Evolutionary conservation across 495 filamentous ascomycete species (phyloP).

Genomic region (Xylaria bambusicola): DNA sequence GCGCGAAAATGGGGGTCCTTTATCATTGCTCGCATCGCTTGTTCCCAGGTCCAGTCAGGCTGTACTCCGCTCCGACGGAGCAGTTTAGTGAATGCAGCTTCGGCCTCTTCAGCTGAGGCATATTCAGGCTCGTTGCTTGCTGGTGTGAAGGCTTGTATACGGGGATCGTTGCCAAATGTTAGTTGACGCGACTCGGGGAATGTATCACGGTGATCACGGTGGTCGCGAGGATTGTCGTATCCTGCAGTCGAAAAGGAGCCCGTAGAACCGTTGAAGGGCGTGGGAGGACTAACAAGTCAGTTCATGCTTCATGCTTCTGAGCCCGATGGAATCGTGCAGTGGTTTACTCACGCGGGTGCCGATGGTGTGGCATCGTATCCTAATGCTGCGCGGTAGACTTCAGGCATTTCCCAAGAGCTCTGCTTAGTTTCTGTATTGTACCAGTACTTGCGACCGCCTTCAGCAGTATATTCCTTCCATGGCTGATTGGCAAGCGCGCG

Average conservation of each 20-base stretch:
- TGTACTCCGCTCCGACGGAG: slow-evolving; percentile 82
- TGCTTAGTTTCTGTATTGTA: slow-evolving; percentile 86
- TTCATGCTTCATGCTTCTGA: neutral
- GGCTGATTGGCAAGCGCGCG: slow-evolving; percentile 79
- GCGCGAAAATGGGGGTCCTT: slow-evolving; percentile 93
- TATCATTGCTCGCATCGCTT: slow-evolving; percentile 84
- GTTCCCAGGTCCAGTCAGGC: slow-evolving; percentile 90
- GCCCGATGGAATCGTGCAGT: neutral
- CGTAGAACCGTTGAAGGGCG: slow-evolving; percentile 68
- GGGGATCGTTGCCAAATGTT: slow-evolving; percentile 66
- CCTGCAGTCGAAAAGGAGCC: slow-evolving; percentile 47
- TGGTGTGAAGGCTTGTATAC: slow-evolving; percentile 62
- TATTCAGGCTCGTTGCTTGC: slow-evolving; percentile 80
- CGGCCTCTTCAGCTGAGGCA: slow-evolving; percentile 82
- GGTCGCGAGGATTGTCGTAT: slow-evolving; percentile 35
- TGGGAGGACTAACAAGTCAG: slow-evolving; percentile 51
- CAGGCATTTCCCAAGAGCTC: slow-evolving; percentile 94
- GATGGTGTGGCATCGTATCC: slow-evolving; percentile 51
- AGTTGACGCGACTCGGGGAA: slow-evolving; percentile 66
- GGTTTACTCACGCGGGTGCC: slow-evolving; percentile 61
- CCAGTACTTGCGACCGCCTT: slow-evolving; percentile 91
- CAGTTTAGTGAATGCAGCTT: slow-evolving; percentile 90
- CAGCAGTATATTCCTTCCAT: slow-evolving; percentile 90
- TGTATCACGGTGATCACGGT: slow-evolving; percentile 49
- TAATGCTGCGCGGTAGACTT: slow-evolving; percentile 73